Base-by-base conservation (phyloP, 176 grass and related monocot genomes). In the Chloris gayana region DNA sequence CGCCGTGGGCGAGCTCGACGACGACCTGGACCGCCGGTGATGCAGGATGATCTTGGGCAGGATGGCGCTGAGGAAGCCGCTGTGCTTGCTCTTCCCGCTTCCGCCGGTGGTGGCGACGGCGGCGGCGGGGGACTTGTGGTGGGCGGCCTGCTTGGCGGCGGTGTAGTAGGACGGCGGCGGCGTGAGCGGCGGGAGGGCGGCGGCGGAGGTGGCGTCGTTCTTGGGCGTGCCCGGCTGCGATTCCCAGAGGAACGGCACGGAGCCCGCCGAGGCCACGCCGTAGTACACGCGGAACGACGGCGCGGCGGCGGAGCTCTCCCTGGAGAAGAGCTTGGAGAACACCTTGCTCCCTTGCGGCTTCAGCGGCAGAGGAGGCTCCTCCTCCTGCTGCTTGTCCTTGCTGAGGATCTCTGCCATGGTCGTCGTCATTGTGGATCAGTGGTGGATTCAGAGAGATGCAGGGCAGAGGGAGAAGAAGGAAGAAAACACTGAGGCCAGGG, bases 181-280 rank as follows among this genome's bases (percentile, higher is more conserved):
- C 15, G 90, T 93, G 50, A 91, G 86, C 10, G 91, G 94, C 19
- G 83, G 80, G 24, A 78, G 56, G 9, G 72, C 21, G 58, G 31
- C 13, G 1, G 76, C 33, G 53, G 67, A 65, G 45, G 56, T 5
- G 76, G 83, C 47, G 73, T 91, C 67, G 54, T 88, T 79, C 80
- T 97, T 97, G 64, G 93, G 93, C 14, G 85, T 97, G 25, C 94
- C 94, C n/a, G 94, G 93, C 85, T 91, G 90, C 24, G 94, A 91
- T 73, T 97, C 94, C 94, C 93, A 97, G 35, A 91, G 12, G 85
- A 97, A 97, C 3, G 91, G 94, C 54, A 97, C 90, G 6, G 94
- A 79, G 21, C 91, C 94, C 4, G 91, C 78, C 2, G 90, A 86
- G 12, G 91, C 83, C 47, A 86, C 88, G 72, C 94, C 86, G 73